These are phyloP conservation scores for Mariannaea elegans DNA, from an alignment of 2,329 filamentous ascomycete species.

Conservation along the genomic window DNA sequence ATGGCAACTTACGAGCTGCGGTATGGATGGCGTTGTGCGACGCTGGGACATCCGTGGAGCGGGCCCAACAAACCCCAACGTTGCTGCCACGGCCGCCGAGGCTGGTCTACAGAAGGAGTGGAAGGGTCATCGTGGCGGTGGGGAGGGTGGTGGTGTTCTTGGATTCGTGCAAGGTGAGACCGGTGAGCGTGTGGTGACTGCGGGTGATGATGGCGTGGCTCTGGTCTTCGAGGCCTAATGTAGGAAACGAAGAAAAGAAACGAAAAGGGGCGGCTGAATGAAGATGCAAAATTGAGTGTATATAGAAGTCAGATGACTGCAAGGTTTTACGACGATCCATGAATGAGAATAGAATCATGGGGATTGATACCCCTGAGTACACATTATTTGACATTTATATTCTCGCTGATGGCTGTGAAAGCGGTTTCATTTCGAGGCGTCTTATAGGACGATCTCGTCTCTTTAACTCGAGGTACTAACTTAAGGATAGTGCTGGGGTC, in stretches of 20 bases:
- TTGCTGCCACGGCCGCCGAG: constrained; percentile 52
- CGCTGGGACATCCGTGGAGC: constrained; percentile 82
- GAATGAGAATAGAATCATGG: constrained; percentile 36
- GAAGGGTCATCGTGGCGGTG: constrained; percentile 86
- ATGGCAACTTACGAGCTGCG: constrained; percentile 85
- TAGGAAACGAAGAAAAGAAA: neutral
- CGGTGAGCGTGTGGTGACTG: constrained; percentile 82
- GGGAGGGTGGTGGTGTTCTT: constrained; percentile 87
- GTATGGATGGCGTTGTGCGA: constrained; percentile 90
- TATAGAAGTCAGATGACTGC: constrained; percentile 26
- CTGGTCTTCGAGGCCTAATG: constrained; percentile 70
- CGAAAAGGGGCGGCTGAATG: constrained; percentile 18
- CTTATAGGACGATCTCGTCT: too few relatives aligned
- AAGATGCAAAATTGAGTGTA: constrained; percentile 21
- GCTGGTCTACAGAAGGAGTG: constrained; percentile 83
- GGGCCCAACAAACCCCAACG: constrained; percentile 42
- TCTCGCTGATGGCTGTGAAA: neutral
- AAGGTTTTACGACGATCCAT: constrained; percentile 33
- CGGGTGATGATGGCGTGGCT: constrained; percentile 83
- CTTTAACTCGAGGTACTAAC: too few relatives aligned
- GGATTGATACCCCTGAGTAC: constrained; percentile 32
- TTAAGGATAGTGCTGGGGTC: too few relatives aligned
- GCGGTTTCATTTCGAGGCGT: neutral
- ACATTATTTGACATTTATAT: neutral
- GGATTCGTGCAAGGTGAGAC: constrained; percentile 86